Base-by-base conservation (phyloP, 2,329 filamentous ascomycete genomes). In the Fusarium camptoceras region DNA sequence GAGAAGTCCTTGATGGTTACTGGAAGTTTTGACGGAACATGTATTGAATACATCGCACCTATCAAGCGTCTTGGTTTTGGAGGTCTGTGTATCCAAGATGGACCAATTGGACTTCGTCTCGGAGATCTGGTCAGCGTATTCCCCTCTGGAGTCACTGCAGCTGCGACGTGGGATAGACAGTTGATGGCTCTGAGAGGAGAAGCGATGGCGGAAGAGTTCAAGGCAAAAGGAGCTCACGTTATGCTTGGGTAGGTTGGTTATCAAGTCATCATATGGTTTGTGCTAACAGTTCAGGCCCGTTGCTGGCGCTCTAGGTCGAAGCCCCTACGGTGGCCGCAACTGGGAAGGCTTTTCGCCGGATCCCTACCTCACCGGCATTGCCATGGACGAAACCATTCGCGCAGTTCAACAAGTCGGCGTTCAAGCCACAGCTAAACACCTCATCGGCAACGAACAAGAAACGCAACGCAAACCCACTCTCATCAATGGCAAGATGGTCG, bases 151-250 rank as follows among this genome's bases (percentile, higher is more conserved):
- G 82, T 92, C 51, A 91, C 91, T 66, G 86, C 91, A 31, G 80
- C 78, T 2, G 55, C 65, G 3, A 72, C 81, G 53, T 97, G 93
- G 92, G 92, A 95, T 78, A 90, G 89, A 63, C 82, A 86, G 11
- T 85, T 95, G 44, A 88, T 92, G 61, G 89, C 88, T 74, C 82
- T 85, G 54, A 87, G 93, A 51, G 93, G 90, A 31, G 81, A 86
- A 54, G 91, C 90, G 49, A 94, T 97, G 90, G 94, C 90, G 5
- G 83, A 85, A 60, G 94, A 97, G 78, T 92, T 92, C 77, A 87
- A 86, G 66, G 87, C 81, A 43, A 97, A 97, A 78, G 94, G 94
- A 50, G 87, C 94, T 31, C 92, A 97, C 76, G 85, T 96, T 16
- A 86, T 91, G 59, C 85, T 97, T 12, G 94, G 49, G 57, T 48